Percentiles rank a stretch among this genome's conserved stretches.
phyloP scores from a whole-genome alignment of 495 filamentous ascomycete species.

The Pyrenula aspistea region DNA sequence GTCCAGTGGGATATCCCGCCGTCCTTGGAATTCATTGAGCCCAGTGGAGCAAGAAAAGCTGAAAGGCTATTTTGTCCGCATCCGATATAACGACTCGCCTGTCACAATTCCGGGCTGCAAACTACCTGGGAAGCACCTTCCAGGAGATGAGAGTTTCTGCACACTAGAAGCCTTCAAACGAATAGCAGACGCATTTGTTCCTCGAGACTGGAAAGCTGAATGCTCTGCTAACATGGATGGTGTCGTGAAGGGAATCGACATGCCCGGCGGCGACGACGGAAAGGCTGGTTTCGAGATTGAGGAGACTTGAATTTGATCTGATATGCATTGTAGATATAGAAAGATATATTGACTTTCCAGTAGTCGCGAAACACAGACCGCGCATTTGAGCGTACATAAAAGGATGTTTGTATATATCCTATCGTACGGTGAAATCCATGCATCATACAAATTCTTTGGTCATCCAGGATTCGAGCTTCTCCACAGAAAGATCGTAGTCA shows the following conservation, averaged over 20 bases:
- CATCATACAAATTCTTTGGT: too few species aligned
- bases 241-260: neutral
- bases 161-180: constrained; percentile 85
- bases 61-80: constrained; percentile 76
- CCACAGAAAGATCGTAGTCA: too few species aligned
- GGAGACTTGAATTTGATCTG: too few species aligned
- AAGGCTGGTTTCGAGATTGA: neutral
- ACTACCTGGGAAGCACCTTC: constrained; percentile 64
- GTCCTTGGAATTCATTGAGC: constrained; percentile 19
- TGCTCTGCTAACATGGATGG: constrained; percentile 54
- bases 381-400: too few species aligned
- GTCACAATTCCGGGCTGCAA: constrained; percentile 75
- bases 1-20: constrained; percentile 14
- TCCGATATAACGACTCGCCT: constrained; percentile 80
- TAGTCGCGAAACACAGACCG: too few species aligned
- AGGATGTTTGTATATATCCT: too few species aligned
- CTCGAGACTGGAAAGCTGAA: constrained; percentile 62
- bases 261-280: neutral
- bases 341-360: too few species aligned
- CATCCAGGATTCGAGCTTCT: too few species aligned
- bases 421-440: too few species aligned
- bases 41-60: constrained; percentile 29
- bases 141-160: constrained; percentile 85
- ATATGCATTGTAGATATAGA: too few species aligned
- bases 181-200: constrained; percentile 84